Base-by-base conservation (phyloP, 495 filamentous ascomycete species). In the Barbatosphaeria neglecta region DNA sequence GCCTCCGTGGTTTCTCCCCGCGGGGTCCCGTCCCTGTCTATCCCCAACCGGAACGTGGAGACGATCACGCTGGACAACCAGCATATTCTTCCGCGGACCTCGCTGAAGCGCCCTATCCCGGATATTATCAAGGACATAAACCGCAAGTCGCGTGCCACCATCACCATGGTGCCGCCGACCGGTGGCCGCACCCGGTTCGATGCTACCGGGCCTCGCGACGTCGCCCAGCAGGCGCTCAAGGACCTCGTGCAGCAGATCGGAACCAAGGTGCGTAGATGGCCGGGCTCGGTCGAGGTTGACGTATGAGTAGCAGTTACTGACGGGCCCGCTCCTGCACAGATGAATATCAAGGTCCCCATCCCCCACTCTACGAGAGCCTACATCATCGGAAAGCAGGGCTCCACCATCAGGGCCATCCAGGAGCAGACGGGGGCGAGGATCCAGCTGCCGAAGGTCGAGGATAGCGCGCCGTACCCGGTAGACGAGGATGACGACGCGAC, bases 41-140 rank as follows among this genome's bases (percentile, higher is more conserved):
- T 92, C 22, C 87, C 85, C 18, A 86, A 84, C 51, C 86, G 84
- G 50, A 80, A 87, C 64, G 80, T 75, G 53, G 83, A 94, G 59
- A 76, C 76, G 42, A 74, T 92, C 38, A 69, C 78, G 24, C 74
- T 93, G 28, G 77, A 77, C 43, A 79, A 83, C 2, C 75, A 77
- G 2, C 80, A 92, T 57, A 72, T 94, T 55, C 75, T 84, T 24
- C 78, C 81, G 18, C 73, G 83, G 17, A 74, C 74, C 40, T 80
- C 94, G 53, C 64, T 94, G 59, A 94, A 87, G 75, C 82, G 86
- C 47, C 84, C 87, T 17, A 65, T 94, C 2, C 65, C 74, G 10
- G 90, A 96, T 47, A 82, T 92, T 37, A 60, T 95, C 46, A 82
- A 84, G 54, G 87, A 94, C 50, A 83, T 96, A 60, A 94, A 90